Conservation (phyloP, 805 yeast species). For the Metschnikowia corniflorae region DNA sequence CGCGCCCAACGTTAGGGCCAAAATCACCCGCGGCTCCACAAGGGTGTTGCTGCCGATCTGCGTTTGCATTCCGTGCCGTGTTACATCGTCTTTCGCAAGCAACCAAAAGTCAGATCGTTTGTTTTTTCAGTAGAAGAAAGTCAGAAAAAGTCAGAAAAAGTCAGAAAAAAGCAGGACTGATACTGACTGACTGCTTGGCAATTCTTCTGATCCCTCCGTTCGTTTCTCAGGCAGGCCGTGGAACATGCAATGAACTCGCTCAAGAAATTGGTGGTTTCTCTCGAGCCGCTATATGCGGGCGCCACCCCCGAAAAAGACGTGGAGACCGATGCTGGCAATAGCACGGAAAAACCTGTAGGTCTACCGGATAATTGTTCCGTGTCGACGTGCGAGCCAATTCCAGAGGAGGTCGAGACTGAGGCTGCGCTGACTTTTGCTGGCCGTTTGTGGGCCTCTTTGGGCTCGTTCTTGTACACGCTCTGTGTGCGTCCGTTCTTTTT, state of each 20-base stretch:
- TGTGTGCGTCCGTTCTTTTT: slow-evolving; percentile 50
- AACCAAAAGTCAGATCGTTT: too few species aligned
- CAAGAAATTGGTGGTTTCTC: slow-evolving; percentile 16
- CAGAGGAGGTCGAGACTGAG: slow-evolving; percentile 3
- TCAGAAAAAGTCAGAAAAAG: too few species aligned
- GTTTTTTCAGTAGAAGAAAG: too few species aligned
- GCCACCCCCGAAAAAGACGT: slow-evolving; percentile 1
- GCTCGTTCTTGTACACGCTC: slow-evolving; percentile 42
- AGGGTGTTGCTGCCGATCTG: too few species aligned
- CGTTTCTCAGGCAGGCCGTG: too few species aligned
- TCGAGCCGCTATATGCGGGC: slow-evolving; percentile 17
- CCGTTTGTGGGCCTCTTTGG: background rate
- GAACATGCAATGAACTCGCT: slow-evolving; percentile 19
- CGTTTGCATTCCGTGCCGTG: too few species aligned
- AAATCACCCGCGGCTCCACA: too few species aligned
- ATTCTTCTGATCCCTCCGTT: too few species aligned
- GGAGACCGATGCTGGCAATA: slow-evolving; percentile 1
- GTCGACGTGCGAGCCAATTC: slow-evolving; percentile 5
- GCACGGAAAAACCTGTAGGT: background rate
- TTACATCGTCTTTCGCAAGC: too few species aligned
- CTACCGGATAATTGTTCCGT: background rate
- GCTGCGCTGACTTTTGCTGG: slow-evolving; percentile 1
- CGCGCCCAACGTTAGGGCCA: too few species aligned
- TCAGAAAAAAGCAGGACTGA: too few species aligned
- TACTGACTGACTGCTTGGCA: too few species aligned